Base-by-base conservation (phyloP, 768 basidiomycete genomes). In the Amanita rubescens region DNA sequence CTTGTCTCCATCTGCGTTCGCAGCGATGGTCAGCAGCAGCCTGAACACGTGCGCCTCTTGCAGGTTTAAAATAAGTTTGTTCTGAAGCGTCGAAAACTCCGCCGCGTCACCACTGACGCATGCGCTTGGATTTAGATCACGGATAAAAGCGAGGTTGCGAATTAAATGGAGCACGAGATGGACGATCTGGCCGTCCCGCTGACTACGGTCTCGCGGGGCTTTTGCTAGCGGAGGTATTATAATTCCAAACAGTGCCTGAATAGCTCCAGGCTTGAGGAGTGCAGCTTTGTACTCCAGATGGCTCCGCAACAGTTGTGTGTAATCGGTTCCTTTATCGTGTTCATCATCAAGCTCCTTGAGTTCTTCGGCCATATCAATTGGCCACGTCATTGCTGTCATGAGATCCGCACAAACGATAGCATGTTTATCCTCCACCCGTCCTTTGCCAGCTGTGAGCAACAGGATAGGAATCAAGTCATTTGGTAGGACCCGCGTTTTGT, bases 381-480 rank as follows among this genome's bases (percentile, higher is more conserved):
- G 96, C 96, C 96, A 99, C 1, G 95, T 98, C 90, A 99, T 90
- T 0, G 94, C 94, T 0, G 92, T 90, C 65, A 98, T 85, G 20
- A 99, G 74, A 65, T 98, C 96, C 7, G 84, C 85, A 58, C 85
- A 87, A 0, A 85, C 81, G 24, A 95, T 78, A 0, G 90, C 91
- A 45, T 89, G 76, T 60, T 85, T 88, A 68, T 93, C 89, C 58
- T 91, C 89, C 30, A 87, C 82, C 19, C 75, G 67, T 0, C 89
- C 89, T 49, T 81, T 80, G 10, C 89, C 88, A 0, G 89, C 87
- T 0, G 90, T 93, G 55, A 78, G 78, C 46, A 90, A 75, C 11
- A 98, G 74, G 51, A 97, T 87, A 15, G 92, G 87, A 17, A 97
- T 70, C 47, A 98, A 74, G 68, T 97, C 95, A 58, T 91, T 94